These are phyloP conservation scores for Fremontodendron californicum DNA, from an alignment of 345 rosid species.

Conservation along the genomic window DNA sequence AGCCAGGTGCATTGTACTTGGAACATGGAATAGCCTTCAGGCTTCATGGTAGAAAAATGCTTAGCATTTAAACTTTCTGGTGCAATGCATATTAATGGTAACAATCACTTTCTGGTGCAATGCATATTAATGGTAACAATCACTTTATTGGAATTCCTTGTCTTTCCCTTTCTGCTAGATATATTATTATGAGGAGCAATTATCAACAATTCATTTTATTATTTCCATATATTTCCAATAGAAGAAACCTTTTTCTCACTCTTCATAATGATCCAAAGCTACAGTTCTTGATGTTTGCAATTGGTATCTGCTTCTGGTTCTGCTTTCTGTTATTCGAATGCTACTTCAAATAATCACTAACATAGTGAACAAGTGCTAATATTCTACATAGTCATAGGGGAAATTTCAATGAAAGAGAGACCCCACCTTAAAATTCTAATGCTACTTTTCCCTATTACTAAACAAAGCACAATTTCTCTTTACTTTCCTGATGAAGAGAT, in stretches of 20 bases:
- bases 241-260: background rate
- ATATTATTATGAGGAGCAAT: background rate
- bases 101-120: background rate
- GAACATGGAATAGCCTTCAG: no score
- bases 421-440: no score
- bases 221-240: background rate
- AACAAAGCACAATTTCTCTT: no score
- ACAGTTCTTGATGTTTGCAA: background rate
- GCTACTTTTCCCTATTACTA: no score
- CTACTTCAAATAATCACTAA: no score
- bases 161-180: background rate
- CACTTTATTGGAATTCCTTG: background rate
- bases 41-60: no score
- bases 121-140: background rate
- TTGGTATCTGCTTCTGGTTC: background rate
- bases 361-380: no score
- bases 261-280: background rate
- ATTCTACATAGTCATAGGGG: no score
- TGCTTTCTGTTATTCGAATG: background rate
- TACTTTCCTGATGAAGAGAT: background rate
- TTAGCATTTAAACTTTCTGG: background rate
- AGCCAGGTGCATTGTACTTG: constrained; percentile 1
- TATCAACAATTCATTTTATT: no score
- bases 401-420: no score
- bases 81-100: background rate